Conservation (phyloP, 192 early-diverging fungal genomes). For the Phlyctochytrium planicorne region DNA sequence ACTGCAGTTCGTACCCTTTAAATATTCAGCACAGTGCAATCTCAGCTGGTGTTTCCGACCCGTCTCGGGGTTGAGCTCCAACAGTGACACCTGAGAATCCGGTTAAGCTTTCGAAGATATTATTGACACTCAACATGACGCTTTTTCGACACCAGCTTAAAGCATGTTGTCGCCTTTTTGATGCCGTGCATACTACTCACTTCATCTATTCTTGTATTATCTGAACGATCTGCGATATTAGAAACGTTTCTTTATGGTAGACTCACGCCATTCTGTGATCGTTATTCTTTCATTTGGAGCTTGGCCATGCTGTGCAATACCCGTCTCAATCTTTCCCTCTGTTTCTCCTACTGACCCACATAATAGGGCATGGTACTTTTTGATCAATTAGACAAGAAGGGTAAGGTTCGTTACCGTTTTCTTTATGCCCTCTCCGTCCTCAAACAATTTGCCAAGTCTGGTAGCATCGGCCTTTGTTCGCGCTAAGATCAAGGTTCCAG, state of each 20-base stretch:
- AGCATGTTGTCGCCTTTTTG: too few species aligned
- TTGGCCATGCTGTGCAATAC: slow-evolving; percentile 28
- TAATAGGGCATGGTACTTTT: slow-evolving; percentile 15
- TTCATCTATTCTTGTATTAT: slow-evolving; percentile 33
- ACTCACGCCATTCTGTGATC: slow-evolving; percentile 40
- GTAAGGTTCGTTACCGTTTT: slow-evolving; percentile 26
- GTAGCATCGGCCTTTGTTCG: slow-evolving; percentile 41
- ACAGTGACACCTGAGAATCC: slow-evolving; percentile 13
- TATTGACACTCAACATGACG: slow-evolving; percentile 15
- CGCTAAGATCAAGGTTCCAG: slow-evolving; percentile 47
- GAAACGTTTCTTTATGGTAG: background rate
- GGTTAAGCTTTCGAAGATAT: background rate
- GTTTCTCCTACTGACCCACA: background rate
- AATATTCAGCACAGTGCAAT: slow-evolving; percentile 38
- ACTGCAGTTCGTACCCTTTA: slow-evolving; percentile 13
- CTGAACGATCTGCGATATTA: slow-evolving; percentile 1
- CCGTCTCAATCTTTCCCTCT: slow-evolving; percentile 30
- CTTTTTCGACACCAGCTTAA: slow-evolving; percentile 29
- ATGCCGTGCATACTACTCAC: too few species aligned
- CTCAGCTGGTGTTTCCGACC: slow-evolving; percentile 53
- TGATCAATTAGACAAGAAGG: background rate
- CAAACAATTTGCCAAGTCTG: slow-evolving; percentile 31
- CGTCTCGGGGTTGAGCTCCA: slow-evolving; percentile 41
- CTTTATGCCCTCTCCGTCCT: slow-evolving; percentile 6
- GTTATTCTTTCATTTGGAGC: slow-evolving; percentile 31